Evolutionary conservation across 345 rosid genomes (phyloP), one percentile per base, ranked within the genome.

Genomic region (Camelina neglecta): DNA sequence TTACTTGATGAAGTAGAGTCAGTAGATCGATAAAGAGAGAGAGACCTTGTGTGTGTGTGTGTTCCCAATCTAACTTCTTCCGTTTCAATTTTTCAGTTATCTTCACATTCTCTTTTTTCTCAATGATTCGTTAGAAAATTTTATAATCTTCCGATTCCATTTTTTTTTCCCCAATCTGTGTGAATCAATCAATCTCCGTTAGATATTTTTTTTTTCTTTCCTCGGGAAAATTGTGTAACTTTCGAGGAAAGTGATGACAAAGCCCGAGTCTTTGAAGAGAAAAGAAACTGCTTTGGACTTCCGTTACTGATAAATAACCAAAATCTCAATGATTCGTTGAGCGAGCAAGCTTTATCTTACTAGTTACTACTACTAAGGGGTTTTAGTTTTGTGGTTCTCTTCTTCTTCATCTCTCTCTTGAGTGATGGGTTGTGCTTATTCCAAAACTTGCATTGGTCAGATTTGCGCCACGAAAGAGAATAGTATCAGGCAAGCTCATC

Each of bases 371-470:
- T 42, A 41, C 59, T 45, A 33, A 54, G 58, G 60, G 31, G 31
- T 26, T 26, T 26, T 26, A 26, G 61, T 56, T 74, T 49, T 35
- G 51, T 42, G 42, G 36, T 66, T 12, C 31, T 26, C 29, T 26
- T 21, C 48, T 15, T 39, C 50, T n/a, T n/a, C n/a, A n/a, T n/a
- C n/a, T n/a, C 8, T 60, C 48, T 23, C 38, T 73, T 55, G 69
- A 77, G 83, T 79, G 38, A 95, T 95, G 99, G 99, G 99, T 56
- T 95, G 99, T 71, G 93, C 87, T 41, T 90, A 95, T 79, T 95
- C 99, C 16, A 86, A 96, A 78, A 89, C 91, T 62, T 95, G 99
- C 77, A 92, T 95, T 63, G 97, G 99, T 72, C 91, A 90, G 83
- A 89, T 88, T 73, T 90, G 97, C 73, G 81, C 82, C 4, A 92